Conservation (phyloP, 2,329 filamentous ascomycete genomes). For the Drechslerella stenobrocha region DNA sequence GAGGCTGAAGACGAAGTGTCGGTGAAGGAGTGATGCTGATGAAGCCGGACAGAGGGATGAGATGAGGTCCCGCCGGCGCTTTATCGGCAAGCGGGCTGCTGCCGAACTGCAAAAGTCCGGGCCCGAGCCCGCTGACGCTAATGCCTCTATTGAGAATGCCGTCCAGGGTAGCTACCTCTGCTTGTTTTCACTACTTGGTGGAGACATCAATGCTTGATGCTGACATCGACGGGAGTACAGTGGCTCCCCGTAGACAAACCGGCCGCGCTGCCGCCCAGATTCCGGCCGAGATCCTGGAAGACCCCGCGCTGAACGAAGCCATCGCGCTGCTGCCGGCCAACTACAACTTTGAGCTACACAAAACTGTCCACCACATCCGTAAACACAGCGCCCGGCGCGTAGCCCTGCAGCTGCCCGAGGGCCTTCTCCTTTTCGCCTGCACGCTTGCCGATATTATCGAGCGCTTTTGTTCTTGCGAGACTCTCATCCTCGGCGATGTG, state of each 20-base stretch:
- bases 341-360: constrained; percentile 98
- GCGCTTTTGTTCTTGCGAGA: constrained; percentile 90
- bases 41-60: background rate
- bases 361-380: constrained; percentile 93
- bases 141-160: constrained; percentile 59
- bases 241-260: constrained; percentile 69
- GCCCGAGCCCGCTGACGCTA: constrained; percentile 54
- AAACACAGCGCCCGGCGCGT: constrained; percentile 77
- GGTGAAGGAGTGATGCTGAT: background rate
- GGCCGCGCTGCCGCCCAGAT: constrained; percentile 88
- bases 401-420: constrained; percentile 96
- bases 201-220: no score
- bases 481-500: constrained; percentile 97
- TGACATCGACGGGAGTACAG: constrained; percentile 1
- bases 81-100: constrained; percentile 79
- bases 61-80: constrained; percentile 72
- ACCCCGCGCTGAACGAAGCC: constrained; percentile 81
- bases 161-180: constrained; percentile 69
- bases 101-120: constrained; percentile 63
- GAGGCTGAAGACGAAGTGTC: background rate
- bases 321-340: constrained; percentile 87
- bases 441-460: constrained; percentile 96
- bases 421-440: constrained; percentile 89
- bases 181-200: constrained; percentile 52
- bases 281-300: constrained; percentile 80